Evolutionary conservation across 2,329 filamentous ascomycete species (phyloP).

Genomic region (Botrytis deweyae): DNA sequence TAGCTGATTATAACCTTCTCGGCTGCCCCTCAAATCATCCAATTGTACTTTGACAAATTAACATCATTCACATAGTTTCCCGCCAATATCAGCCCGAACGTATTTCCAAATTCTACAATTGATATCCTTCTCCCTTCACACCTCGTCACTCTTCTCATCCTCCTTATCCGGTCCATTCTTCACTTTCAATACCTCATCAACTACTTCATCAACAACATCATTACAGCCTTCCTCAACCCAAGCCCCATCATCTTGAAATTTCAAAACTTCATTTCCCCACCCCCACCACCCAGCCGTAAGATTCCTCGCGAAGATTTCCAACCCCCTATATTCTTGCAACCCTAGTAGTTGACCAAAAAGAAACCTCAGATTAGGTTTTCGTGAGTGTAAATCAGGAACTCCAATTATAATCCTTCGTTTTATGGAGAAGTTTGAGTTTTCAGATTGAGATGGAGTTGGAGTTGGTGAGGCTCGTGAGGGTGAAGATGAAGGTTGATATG

Average conservation of each 20-base stretch:
- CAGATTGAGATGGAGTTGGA: neutral
- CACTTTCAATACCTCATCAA: neutral
- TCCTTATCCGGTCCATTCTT: neutral
- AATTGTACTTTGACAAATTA: neutral
- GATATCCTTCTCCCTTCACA: neutral
- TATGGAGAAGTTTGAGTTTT: neutral
- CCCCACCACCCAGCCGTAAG: slow-evolving; percentile 74
- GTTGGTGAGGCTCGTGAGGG: neutral
- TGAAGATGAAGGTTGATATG: neutral
- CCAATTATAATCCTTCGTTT: slow-evolving; percentile 54
- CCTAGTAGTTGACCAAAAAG: slow-evolving; percentile 58
- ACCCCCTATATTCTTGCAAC: slow-evolving; percentile 49
- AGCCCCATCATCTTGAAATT: slow-evolving; percentile 61
- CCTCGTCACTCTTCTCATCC: neutral
- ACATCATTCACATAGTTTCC: neutral
- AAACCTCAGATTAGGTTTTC: slow-evolving; percentile 69
- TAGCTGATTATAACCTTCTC: neutral
- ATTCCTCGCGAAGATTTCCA: slow-evolving; percentile 78
- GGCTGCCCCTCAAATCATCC: neutral
- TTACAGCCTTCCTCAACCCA: slow-evolving; percentile 37
- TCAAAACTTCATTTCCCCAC: slow-evolving; percentile 73
- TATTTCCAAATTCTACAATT: neutral
- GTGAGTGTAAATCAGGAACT: slow-evolving; percentile 74
- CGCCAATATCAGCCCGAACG: neutral
- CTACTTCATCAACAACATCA: neutral